Evolutionary conservation across 257 asterid species (phyloP), one percentile per base, ranked within the genome.

Genomic region (Nicotiana benthamiana): DNA sequence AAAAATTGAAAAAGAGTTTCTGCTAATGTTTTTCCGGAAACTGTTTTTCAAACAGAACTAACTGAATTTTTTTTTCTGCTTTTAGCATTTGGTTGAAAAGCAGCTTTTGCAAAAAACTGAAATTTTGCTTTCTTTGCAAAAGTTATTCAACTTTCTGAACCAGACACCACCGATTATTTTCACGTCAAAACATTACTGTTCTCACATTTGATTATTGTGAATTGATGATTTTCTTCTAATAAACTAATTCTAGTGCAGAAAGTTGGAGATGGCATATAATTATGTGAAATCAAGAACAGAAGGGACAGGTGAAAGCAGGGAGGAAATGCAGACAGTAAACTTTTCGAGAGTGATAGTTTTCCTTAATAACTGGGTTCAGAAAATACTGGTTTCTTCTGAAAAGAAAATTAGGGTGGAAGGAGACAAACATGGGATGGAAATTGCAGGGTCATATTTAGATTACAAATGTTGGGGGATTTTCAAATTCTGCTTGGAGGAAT

Each of bases 401-500:
- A 91, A 91, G 92, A 85, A 88, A 86, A 84, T n/a, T 80, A 86
- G 86, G 72, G 85, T 26, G 3, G 82, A 80, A 80, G 89, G 84
- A 82, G 82, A 67, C 54, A 84, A 80, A 51, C 57, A 56, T 43
- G 83, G 82, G 80, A 68, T 54, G 79, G 89, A 80, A 83, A 84
- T 85, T 78, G 52, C 87, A 65, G 92, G 85, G 43, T 85, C 88
- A 8, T 83, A 87, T 82, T 88, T 88, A 87, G 97, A 95, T 84
- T 66, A 74, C 64, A 93, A 91, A 78, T 92, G 93, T 85, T 95
- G 98, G 99, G 83, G 82, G 74, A 83, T 95, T 82, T 84, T 93
- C 46, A 91, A 80, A 56, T 95, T 92, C 89, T 91, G 97, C 87
- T 82, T 95, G 91, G 91, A 91, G 90, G 94, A 92, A 85, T 89